These are phyloP conservation scores for Insectozyma bohioensis DNA, from an alignment of 1,139 yeast species.

Conservation along the genomic window DNA sequence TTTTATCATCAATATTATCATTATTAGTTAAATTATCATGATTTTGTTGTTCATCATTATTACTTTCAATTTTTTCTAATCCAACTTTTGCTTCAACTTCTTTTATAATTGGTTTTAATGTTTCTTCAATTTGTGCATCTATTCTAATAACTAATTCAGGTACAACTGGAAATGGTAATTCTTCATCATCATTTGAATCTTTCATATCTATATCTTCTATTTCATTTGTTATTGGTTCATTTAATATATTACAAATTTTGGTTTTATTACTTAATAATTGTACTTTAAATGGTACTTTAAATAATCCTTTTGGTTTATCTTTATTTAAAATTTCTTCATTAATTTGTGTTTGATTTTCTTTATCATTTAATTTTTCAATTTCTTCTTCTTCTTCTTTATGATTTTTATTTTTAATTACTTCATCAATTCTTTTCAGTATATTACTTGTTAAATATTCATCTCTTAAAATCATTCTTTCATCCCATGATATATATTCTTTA, in stretches of 20 bases:
- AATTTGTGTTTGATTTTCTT: not conserved
- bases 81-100: conserved; percentile 14
- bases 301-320: conserved; percentile 16
- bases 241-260: not conserved
- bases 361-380: not conserved
- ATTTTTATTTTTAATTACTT: not conserved
- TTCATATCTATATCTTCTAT: not conserved
- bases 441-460: conserved; percentile 19
- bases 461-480: conserved; percentile 32
- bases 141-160: conserved; percentile 27
- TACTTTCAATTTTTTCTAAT: conserved; percentile 2
- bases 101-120: conserved; percentile 20
- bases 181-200: conserved; percentile 10
- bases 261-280: conserved; percentile 16
- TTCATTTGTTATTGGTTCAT: conserved; percentile 1
- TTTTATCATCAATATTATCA: conserved; percentile 1
- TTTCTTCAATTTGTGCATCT: conserved; percentile 24
- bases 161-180: conserved; percentile 19
- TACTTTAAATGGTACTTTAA: conserved; percentile 25
- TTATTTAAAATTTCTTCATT: conserved; percentile 7
- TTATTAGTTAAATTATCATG: not conserved
- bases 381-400: conserved; percentile 9
- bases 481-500: conserved; percentile 40
- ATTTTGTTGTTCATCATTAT: too few relatives aligned
- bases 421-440: conserved; percentile 1